These are phyloP conservation scores for Amauroascus verrucosus DNA, from an alignment of 2,329 filamentous ascomycete genomes.

Conservation along the genomic window DNA sequence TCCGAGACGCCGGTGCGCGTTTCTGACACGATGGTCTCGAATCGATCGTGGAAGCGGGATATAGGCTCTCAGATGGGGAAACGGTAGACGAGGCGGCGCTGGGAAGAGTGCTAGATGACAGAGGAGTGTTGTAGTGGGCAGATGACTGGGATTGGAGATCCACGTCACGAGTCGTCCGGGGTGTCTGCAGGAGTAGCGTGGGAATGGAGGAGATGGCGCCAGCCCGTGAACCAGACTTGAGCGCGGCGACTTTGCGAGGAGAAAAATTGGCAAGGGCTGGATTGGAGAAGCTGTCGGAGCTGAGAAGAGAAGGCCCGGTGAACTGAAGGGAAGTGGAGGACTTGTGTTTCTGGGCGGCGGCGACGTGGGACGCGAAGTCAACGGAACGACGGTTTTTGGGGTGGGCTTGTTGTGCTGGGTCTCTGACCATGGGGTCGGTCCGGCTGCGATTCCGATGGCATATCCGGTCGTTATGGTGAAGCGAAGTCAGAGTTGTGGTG, in stretches of 20 bases:
- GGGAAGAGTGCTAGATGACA: conserved; percentile 23
- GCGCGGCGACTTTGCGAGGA: conserved; percentile 20
- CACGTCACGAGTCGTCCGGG: conserved; percentile 24
- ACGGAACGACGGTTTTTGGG: conserved; percentile 10
- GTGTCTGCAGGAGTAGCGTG: conserved; percentile 15
- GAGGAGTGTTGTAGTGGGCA: conserved; percentile 26
- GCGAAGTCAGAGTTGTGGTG: neutral
- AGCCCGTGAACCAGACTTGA: conserved; percentile 13
- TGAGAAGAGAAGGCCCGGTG: conserved; percentile 18
- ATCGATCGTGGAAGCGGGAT: conserved; percentile 19
- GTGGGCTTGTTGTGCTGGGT: neutral
- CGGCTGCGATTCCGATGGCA: conserved; percentile 13
- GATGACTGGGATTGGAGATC: conserved; percentile 19
- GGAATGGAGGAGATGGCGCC: conserved; percentile 9
- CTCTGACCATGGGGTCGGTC: conserved; percentile 14
- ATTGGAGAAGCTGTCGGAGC: conserved; percentile 21
- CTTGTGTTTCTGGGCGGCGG: conserved; percentile 12
- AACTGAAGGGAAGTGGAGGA: conserved; percentile 16
- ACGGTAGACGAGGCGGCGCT: conserved; percentile 11
- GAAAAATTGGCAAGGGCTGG: conserved; percentile 22
- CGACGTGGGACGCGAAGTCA: conserved; percentile 16
- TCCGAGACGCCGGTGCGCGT: conserved; percentile 40
- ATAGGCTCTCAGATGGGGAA: conserved; percentile 12
- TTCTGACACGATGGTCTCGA: conserved; percentile 18
- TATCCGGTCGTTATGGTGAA: conserved; percentile 1